Base-by-base conservation (phyloP, 192 early-diverging fungal species). In the Coemansia sp. region DNA sequence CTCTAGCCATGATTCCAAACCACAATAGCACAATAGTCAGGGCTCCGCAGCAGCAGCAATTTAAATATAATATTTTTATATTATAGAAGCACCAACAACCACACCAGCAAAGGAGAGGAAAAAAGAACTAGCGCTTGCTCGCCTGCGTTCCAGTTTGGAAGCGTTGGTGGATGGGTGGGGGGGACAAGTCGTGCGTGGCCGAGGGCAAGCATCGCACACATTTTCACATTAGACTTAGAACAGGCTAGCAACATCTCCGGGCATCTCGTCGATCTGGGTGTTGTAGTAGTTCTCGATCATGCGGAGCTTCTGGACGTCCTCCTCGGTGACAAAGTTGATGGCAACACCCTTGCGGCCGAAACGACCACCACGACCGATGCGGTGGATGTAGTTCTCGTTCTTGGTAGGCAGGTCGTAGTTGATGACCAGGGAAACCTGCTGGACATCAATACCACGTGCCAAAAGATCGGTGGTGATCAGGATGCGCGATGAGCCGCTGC, bases 281-380 rank as follows among this genome's bases (percentile, higher is more conserved):
- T 92, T 94, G 92, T 99, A 99, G 89, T 92, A 95, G 79, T 89
- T 81, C 84, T 97, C 96, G 82, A 93, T 91, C 43, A 89, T 87
- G 56, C 91, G 87, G 75, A 97, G 87, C 79, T 90, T 90, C 61
- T 85, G 84, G 59, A 92, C 88, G 82, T 99, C 97, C n/a, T 99
- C 95, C 75, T 87, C 88, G 58, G 93, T 89, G 67, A 99, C 95
- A 86, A 99, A 99, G 89, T 99, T 99, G 87, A 99, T 96, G 65
- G 95, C 94, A 71, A 99, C 96, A 89, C 97, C 97, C 89, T 98
- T 99, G 81, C 97, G 92, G 81, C 97, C 97, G 88, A 98, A 99
- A 90, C 97, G 96, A 87, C 97, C 96, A 90, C 92, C 91, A 87
- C 97, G 92, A 89, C 97, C 97, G 82, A 99, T 99, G 81, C 95